These are phyloP conservation scores for Bocquillonia castaneifolia DNA, from an alignment of 441 rosid genomes.

Conservation along the genomic window DNA sequence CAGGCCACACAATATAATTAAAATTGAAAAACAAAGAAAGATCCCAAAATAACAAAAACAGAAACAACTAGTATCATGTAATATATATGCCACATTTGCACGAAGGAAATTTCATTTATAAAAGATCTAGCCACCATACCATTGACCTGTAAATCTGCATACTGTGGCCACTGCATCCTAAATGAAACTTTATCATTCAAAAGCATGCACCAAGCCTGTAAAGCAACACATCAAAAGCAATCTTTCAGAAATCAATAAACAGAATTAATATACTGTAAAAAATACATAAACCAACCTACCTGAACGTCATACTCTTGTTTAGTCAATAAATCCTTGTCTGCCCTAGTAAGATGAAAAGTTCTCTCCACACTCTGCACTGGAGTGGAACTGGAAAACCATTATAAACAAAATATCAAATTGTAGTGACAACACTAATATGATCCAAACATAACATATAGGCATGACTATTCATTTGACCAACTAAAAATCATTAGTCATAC, in stretches of 20 bases:
- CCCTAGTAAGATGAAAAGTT: slow-evolving; percentile 68
- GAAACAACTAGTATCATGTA: not conserved
- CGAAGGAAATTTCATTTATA: too few species aligned
- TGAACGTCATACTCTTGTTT: slow-evolving; percentile 82
- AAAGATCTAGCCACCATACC: slow-evolving; percentile 49
- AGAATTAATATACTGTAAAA: not conserved
- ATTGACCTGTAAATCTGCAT: slow-evolving; percentile 86
- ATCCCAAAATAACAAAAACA: not conserved
- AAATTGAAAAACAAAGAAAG: not conserved
- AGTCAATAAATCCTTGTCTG: slow-evolving; percentile 60
- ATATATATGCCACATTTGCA: not conserved
- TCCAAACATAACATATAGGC: not conserved
- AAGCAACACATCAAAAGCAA: slow-evolving; percentile 18
- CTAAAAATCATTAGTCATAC: not conserved
- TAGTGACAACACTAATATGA: not conserved
- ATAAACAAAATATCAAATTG: slow-evolving; percentile 19
- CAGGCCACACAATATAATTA: slow-evolving; percentile 15
- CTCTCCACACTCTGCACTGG: slow-evolving; percentile 69
- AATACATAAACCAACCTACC: slow-evolving; percentile 42
- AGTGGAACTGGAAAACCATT: slow-evolving; percentile 51
- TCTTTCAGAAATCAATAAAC: slow-evolving; percentile 24
- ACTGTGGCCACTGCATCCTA: slow-evolving; percentile 99
- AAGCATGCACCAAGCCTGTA: slow-evolving; percentile 99
- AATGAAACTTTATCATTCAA: slow-evolving; percentile 89
- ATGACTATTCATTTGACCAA: not conserved